Evolutionary conservation across 2,329 filamentous ascomycete species (phyloP).

Genomic region (Periglandula ipomoeae): DNA sequence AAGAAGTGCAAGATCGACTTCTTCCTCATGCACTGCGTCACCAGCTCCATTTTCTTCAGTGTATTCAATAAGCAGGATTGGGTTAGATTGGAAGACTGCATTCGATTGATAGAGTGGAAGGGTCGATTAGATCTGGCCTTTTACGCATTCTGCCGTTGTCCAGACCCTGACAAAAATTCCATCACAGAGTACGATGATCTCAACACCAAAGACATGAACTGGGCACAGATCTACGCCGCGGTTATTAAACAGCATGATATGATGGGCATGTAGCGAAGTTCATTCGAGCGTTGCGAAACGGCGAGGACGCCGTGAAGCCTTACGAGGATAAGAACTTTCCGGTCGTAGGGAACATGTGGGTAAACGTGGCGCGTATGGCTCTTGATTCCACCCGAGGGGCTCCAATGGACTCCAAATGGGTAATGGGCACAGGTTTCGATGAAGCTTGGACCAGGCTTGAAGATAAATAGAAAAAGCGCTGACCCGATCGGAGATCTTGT

Average conservation of each 20-base stretch:
- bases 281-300: constrained; percentile 23
- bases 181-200: constrained; percentile 12
- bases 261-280: constrained; percentile 28
- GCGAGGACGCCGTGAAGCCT: constrained; percentile 12
- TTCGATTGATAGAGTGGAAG: constrained; percentile 40
- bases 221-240: constrained; percentile 18
- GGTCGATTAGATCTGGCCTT: constrained; percentile 51
- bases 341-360: not conserved
- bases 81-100: constrained; percentile 31
- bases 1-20: constrained; percentile 57
- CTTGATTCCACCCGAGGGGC: not conserved
- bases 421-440: not conserved
- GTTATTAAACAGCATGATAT: constrained; percentile 18
- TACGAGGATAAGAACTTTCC: not conserved
- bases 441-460: not conserved
- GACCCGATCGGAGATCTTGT: no score
- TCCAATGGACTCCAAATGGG: not conserved
- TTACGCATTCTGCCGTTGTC: constrained; percentile 50
- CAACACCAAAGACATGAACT: constrained; percentile 13
- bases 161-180: constrained; percentile 20
- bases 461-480: no score
- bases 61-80: constrained; percentile 21
- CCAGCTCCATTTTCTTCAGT: constrained; percentile 21
- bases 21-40: constrained; percentile 35
- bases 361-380: not conserved